Percentiles rank a stretch among this genome's conserved stretches.
Conservation (phyloP, 108 stramenopile species). For the Pinguiococcus pyrenoidosus region DNA sequence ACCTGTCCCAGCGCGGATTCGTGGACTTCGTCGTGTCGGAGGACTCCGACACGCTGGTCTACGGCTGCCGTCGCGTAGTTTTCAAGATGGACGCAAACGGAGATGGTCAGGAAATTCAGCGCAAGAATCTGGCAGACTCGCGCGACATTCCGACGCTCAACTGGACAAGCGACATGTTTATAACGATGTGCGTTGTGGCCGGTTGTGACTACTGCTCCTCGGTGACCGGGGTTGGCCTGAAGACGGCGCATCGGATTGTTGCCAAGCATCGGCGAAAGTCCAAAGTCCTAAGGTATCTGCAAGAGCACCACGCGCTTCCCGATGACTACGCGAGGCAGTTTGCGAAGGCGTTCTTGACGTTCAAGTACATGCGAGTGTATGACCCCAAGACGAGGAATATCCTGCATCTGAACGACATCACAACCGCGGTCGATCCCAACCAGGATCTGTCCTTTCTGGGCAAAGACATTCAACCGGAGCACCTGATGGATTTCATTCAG, state of each 20-base stretch:
- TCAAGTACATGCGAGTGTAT: slow-evolving; percentile 69
- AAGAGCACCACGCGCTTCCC: slow-evolving; percentile 40
- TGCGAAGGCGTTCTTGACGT: slow-evolving; percentile 63
- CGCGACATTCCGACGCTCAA: slow-evolving; percentile 4
- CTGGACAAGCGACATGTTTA: slow-evolving; percentile 72
- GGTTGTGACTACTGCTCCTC: slow-evolving; percentile 86
- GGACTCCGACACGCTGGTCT: slow-evolving; percentile 81
- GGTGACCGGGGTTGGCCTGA: slow-evolving; percentile 67
- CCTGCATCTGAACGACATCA: background rate
- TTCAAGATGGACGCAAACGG: slow-evolving; percentile 66
- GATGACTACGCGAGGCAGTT: slow-evolving; percentile 56
- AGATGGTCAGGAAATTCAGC: slow-evolving; percentile 47
- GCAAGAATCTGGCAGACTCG: slow-evolving; percentile 14
- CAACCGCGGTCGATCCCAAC: background rate
- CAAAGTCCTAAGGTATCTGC: too few relatives aligned
- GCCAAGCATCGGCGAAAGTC: slow-evolving; percentile 43
- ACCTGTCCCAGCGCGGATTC: slow-evolving; percentile 40
- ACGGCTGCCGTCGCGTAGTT: slow-evolving; percentile 54
- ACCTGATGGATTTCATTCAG: background rate
- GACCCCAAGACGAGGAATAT: slow-evolving; percentile 5
- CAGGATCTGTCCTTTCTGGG: background rate
- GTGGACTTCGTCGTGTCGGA: slow-evolving; percentile 85
- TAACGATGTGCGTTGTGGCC: slow-evolving; percentile 68
- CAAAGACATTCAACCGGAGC: background rate
- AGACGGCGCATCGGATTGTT: slow-evolving; percentile 59